Evolutionary conservation across 1,284 basidiomycete genomes (phyloP), one percentile per base, ranked within the genome.

Genomic region (Cerioporus squamosus): DNA sequence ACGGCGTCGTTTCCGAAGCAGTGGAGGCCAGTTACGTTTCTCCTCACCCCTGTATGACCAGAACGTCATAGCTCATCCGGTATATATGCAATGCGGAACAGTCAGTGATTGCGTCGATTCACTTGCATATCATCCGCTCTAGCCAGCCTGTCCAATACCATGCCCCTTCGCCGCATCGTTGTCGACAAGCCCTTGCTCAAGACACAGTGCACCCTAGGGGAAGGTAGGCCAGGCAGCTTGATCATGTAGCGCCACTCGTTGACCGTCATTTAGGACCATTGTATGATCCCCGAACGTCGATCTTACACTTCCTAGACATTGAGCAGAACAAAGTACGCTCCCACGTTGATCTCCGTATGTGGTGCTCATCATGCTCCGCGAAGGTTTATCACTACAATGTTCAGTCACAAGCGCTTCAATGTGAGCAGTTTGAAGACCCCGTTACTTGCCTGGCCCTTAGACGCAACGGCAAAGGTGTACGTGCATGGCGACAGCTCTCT

Each of bases 291-390:
- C 66, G 65, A 46, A 83, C 81, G 1, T 77, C 75, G 12, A 78
- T 73, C 20, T 67, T 90, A 38, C 87, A 89, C 69, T 90, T 90
- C 68, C 83, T 90, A 23, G 87, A 90, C 66, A 90, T 89, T 47
- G 70, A 75, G 42, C 78, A 83, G 66, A 78, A 80, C 60, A 84
- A 83, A 77, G 87, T 81, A 65, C 29, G 53, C 23, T 36, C 7
- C 9, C 29, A 40, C 5, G 26, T 24, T 38, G 14, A 36, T 36
- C 14, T 7, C 3, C 33, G 33, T 36, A 4, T 7, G 14, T 36
- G 33, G 12, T 15, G 33, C 33, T 36, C 9, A 36, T 12, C 9
- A 36, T 36, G 33, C 33, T 36, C 33, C 29, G 10, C 33, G 5
- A 60, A 87, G 84, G 81, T 87, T 47, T 81, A 78, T 59, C 86